phyloP scores from a whole-genome alignment of 2,329 filamentous ascomycete species.

The Hypoxylon rubiginosum region DNA sequence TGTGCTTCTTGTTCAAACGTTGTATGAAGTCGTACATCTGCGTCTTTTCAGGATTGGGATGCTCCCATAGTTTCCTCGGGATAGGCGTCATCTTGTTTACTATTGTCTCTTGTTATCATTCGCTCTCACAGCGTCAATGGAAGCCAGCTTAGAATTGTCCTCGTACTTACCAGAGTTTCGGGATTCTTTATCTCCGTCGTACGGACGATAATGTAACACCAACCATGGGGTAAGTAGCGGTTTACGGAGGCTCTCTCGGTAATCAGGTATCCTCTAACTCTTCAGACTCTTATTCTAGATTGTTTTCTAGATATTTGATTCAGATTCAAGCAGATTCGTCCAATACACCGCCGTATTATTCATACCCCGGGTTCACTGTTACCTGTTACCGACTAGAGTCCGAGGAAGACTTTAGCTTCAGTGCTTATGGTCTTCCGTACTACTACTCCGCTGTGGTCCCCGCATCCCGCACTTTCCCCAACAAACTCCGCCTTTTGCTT shows the following conservation, averaged over 20 bases:
- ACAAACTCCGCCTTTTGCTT: slow-evolving; percentile 39
- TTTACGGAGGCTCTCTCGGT: background rate
- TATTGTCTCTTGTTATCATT: slow-evolving; percentile 58
- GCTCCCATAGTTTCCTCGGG: slow-evolving; percentile 77
- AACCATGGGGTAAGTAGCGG: background rate
- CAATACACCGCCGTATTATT: background rate
- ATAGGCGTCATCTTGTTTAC: slow-evolving; percentile 49
- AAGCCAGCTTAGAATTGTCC: no score
- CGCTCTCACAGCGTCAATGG: no score
- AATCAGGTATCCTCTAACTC: background rate
- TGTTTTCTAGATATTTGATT: background rate
- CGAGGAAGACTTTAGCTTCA: background rate
- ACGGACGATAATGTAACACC: background rate
- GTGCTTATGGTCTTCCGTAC: background rate
- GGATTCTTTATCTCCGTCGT: background rate
- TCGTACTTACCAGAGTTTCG: background rate
- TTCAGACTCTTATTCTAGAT: background rate
- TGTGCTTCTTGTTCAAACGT: slow-evolving; percentile 69
- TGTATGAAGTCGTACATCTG: slow-evolving; percentile 78
- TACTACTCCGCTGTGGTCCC: background rate
- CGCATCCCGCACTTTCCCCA: slow-evolving; percentile 42
- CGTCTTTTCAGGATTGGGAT: slow-evolving; percentile 71
- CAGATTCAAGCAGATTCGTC: background rate
- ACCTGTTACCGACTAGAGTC: no score
- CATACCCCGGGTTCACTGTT: no score